Percentiles rank a stretch among this genome's conserved stretches.
Conservation (phyloP, 805 yeast species). For the Candida fluviatilis region DNA sequence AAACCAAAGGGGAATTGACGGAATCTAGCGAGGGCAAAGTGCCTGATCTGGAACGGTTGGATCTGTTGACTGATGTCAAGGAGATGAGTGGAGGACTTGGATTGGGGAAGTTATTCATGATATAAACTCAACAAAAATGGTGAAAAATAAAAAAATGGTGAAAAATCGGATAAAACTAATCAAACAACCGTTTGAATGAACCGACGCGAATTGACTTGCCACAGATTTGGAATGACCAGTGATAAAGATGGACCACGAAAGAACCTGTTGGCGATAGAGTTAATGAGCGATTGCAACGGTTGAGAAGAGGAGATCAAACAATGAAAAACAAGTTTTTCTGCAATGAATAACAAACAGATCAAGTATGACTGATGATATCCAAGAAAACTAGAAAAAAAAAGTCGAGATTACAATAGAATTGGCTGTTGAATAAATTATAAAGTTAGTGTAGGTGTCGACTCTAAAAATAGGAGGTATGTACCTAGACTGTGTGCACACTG, state of each 20-base stretch:
- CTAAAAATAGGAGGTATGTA: background rate
- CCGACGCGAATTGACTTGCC: no score
- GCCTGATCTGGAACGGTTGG: conserved; percentile 49
- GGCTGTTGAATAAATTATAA: background rate
- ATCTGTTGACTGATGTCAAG: background rate
- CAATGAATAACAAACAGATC: no score
- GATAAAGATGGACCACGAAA: no score
- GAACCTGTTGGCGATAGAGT: no score
- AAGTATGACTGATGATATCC: no score
- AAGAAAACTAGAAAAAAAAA: no score
- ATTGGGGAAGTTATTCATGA: conserved; percentile 1
- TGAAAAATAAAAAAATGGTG: background rate
- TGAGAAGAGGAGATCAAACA: no score
- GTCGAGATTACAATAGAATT: no score
- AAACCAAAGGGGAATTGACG: conserved; percentile 13
- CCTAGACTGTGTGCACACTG: background rate
- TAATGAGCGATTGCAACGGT: no score
- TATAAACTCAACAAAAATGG: background rate
- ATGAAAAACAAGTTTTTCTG: no score
- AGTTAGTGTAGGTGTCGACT: background rate
- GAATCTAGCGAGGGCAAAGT: conserved; percentile 65
- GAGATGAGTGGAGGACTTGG: conserved; percentile 3
- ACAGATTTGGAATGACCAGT: no score
- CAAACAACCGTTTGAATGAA: no score
- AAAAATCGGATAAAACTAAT: background rate